These are phyloP conservation scores for Neurospora pannonica DNA, from an alignment of 495 filamentous ascomycete genomes.

Conservation along the genomic window DNA sequence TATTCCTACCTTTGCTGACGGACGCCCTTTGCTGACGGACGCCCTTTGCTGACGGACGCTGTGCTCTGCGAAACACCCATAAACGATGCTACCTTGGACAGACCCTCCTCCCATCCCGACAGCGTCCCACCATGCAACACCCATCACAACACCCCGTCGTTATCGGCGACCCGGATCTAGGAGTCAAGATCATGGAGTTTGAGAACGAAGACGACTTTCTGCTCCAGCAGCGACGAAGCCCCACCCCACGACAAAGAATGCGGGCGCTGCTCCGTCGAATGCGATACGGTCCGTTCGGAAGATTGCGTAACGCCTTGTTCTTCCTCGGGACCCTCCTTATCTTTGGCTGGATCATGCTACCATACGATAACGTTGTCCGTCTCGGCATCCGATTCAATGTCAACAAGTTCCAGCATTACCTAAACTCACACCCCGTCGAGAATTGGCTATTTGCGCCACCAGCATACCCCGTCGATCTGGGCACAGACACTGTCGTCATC, in stretches of 20 bases:
- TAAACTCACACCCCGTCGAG: constrained; percentile 3
- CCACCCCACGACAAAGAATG: neutral
- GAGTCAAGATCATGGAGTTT: neutral
- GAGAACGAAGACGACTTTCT: neutral
- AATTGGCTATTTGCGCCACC: constrained; percentile 12
- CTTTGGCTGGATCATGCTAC: constrained; percentile 10
- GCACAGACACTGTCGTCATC: constrained; percentile 29
- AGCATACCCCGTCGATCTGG: constrained; percentile 17
- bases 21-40: too few relatives aligned
- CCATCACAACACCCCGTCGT: neutral
- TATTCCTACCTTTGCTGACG: neutral
- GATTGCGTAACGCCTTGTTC: neutral
- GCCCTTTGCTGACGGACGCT: neutral
- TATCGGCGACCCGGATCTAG: neutral
- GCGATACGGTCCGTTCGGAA: neutral
- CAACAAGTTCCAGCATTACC: neutral
- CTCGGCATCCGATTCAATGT: constrained; percentile 14
- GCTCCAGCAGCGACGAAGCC: neutral
- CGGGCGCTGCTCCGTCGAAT: neutral
- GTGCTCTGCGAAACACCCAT: neutral
- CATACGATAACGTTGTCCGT: constrained; percentile 14
- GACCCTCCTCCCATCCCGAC: neutral
- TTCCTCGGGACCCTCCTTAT: constrained; percentile 1
- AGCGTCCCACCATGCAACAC: neutral
- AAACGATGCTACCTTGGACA: neutral